Percentiles rank a stretch among this genome's conserved stretches.
phyloP scores from a whole-genome alignment of 164 flowering plant genomes.

The Macadamia tetraphylla region DNA sequence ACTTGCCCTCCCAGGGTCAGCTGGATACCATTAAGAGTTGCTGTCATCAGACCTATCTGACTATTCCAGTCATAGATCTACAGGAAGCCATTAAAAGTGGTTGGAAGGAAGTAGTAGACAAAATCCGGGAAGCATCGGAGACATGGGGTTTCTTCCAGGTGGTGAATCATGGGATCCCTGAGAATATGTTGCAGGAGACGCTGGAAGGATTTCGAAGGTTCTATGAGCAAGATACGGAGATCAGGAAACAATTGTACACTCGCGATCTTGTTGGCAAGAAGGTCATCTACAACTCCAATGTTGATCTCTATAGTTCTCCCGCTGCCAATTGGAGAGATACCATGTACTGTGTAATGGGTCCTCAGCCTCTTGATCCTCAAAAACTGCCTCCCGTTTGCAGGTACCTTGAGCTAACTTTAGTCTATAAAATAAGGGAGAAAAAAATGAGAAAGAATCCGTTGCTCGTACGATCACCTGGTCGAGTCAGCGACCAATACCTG shows the following conservation, averaged over 20 bases:
- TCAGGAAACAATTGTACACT: constrained; percentile 26
- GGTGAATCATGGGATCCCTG: constrained; percentile 19
- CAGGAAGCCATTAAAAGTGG: neutral
- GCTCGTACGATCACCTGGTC: too few species aligned
- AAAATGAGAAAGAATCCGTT: too few species aligned
- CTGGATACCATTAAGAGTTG: neutral
- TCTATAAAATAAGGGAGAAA: too few species aligned
- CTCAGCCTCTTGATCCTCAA: constrained; percentile 12
- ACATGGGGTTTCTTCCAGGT: constrained; percentile 24
- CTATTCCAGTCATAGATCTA: constrained; percentile 23
- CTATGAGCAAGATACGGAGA: constrained; percentile 20
- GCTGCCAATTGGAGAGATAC: constrained; percentile 38
- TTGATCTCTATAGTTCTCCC: constrained; percentile 18
- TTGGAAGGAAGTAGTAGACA: constrained; percentile 4
- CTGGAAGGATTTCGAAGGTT: constrained; percentile 7
- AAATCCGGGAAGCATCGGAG: constrained; percentile 14
- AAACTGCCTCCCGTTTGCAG: constrained; percentile 33
- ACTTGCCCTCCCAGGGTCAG: neutral
- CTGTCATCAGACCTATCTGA: neutral
- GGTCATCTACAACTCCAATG: constrained; percentile 19
- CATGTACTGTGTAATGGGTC: constrained; percentile 16
- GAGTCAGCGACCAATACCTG: too few species aligned
- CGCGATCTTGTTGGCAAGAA: constrained; percentile 16
- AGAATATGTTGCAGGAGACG: constrained; percentile 12
- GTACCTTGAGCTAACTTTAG: constrained; percentile 5